Conservation (phyloP, 148 eudicot species). For the Vaccinium vitisidaea region DNA sequence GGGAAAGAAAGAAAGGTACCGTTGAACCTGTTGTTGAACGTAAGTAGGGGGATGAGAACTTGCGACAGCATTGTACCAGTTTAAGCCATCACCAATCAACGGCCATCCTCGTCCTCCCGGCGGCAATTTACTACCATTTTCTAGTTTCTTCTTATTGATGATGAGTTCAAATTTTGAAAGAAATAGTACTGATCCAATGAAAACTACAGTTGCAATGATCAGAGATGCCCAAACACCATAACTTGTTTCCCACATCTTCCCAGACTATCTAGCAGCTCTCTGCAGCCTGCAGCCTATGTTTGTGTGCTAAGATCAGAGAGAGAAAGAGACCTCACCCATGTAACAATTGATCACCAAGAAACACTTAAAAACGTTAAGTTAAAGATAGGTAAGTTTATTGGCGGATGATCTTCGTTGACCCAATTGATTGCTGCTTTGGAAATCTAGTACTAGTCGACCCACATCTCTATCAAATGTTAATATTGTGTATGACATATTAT, state of each 20-base stretch:
- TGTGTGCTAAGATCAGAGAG: background rate
- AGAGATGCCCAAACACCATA: constrained; percentile 9
- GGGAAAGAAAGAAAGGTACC: constrained; percentile 21
- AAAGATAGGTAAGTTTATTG: background rate
- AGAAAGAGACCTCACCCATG: background rate
- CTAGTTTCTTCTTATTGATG: background rate
- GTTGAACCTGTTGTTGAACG: constrained; percentile 42
- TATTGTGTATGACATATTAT: background rate
- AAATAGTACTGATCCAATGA: background rate
- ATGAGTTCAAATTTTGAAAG: background rate
- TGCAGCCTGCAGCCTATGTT: background rate
- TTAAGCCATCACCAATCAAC: constrained; percentile 48
- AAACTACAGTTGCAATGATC: background rate
- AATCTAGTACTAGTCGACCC: background rate
- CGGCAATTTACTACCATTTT: constrained; percentile 26
- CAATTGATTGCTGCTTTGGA: background rate
- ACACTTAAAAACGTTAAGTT: background rate
- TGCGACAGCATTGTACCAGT: constrained; percentile 53
- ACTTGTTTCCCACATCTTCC: constrained; percentile 4
- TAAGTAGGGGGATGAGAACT: constrained; percentile 58
- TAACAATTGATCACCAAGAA: background rate
- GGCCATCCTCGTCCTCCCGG: constrained; percentile 58
- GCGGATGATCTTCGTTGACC: constrained; percentile 8
- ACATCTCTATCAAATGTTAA: background rate
- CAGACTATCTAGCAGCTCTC: background rate